Percentiles rank a stretch among this genome's conserved stretches.
Evolutionary conservation across 2,329 filamentous ascomycete species (phyloP).

Genomic region (Penicillium sp.): DNA sequence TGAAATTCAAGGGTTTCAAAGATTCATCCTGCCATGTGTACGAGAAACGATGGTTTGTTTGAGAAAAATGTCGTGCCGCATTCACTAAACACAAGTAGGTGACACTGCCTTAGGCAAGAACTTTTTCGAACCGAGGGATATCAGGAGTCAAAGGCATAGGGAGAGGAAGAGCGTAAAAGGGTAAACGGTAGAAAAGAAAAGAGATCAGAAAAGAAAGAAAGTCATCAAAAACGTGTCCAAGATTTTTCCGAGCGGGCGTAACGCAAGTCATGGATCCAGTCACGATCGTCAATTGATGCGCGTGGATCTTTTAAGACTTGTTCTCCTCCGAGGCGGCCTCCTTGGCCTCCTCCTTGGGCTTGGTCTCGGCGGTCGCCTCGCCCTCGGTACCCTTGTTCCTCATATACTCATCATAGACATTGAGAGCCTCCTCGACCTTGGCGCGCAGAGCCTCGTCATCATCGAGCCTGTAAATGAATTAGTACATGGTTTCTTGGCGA

Average conservation of each 20-base stretch:
- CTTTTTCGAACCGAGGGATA: slow-evolving; percentile 42
- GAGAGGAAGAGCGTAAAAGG: slow-evolving; percentile 20
- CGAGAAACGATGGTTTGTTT: slow-evolving; percentile 10
- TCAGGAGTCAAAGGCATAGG: slow-evolving; percentile 33
- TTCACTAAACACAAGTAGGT: slow-evolving; percentile 31
- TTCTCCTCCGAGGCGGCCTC: slow-evolving; percentile 40
- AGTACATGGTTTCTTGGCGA: slow-evolving; percentile 7
- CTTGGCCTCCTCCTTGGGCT: slow-evolving; percentile 42
- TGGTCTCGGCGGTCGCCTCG: slow-evolving; percentile 39
- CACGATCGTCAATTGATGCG: slow-evolving; percentile 14
- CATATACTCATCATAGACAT: slow-evolving; percentile 97
- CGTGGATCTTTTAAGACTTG: slow-evolving; percentile 35
- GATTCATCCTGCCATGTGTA: slow-evolving; percentile 4
- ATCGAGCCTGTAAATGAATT: slow-evolving; percentile 61
- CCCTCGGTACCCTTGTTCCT: slow-evolving; percentile 63
- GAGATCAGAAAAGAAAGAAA: slow-evolving; percentile 25
- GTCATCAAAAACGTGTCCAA: slow-evolving; percentile 36
- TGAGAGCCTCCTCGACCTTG: slow-evolving; percentile 97
- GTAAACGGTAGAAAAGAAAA: slow-evolving; percentile 19
- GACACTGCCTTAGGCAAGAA: slow-evolving; percentile 34
- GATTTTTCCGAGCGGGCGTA: slow-evolving; percentile 24
- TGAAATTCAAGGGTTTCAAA: slow-evolving; percentile 2
- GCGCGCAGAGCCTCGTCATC: slow-evolving; percentile 81
- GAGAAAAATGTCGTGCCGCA: slow-evolving; percentile 27
- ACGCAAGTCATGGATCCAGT: slow-evolving; percentile 7